These are phyloP conservation scores for Lachnellula arida DNA, from an alignment of 2,329 filamentous ascomycete genomes.

Conservation along the genomic window DNA sequence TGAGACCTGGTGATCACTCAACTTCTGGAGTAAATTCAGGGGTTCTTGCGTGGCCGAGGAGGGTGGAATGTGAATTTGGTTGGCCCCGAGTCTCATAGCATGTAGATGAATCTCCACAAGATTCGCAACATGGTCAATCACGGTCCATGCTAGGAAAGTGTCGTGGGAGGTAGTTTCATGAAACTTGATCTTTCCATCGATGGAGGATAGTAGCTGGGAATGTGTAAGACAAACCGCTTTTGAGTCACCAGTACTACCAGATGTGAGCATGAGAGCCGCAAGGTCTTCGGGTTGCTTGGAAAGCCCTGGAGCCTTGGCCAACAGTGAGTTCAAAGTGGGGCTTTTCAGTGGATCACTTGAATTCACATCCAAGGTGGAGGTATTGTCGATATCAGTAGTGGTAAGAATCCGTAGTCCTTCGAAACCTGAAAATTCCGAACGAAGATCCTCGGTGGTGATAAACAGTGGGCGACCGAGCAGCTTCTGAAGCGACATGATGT, in stretches of 20 bases:
- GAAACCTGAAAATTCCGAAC: constrained; percentile 9
- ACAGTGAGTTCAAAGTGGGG: too few species aligned
- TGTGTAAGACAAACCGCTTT: constrained; percentile 46
- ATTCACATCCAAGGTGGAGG: not conserved
- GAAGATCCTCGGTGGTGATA: constrained; percentile 20
- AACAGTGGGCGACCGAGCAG: constrained; percentile 25
- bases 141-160: constrained; percentile 37
- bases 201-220: constrained; percentile 38
- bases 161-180: constrained; percentile 28
- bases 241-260: constrained; percentile 45
- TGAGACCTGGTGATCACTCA: constrained; percentile 38
- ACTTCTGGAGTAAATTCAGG: constrained; percentile 35
- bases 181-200: constrained; percentile 36
- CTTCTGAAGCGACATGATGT: constrained; percentile 29
- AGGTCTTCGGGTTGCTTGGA: constrained; percentile 11
- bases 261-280: constrained; percentile 47
- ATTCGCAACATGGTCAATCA: constrained; percentile 49
- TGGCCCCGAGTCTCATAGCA: constrained; percentile 37
- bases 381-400: not conserved
- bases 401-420: constrained; percentile 7
- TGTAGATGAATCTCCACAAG: constrained; percentile 49
- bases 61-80: constrained; percentile 44
- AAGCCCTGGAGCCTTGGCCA: not conserved
- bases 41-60: constrained; percentile 39
- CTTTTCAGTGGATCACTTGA: not conserved